Conservation (phyloP, 345 rosid genomes). For the Citrus mangshanensis region DNA sequence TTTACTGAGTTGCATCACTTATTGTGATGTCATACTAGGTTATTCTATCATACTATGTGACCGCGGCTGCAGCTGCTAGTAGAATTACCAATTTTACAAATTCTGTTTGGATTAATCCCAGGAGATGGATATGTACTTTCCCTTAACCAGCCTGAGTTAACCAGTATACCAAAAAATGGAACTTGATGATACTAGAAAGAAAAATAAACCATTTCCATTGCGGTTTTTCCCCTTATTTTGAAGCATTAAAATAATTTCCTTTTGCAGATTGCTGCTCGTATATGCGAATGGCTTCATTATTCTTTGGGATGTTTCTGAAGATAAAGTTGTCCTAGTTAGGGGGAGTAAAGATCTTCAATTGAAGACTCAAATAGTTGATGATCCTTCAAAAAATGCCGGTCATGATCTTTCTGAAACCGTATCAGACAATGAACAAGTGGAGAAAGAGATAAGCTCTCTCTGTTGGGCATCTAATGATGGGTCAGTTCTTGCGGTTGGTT, state of each 20-base stretch:
- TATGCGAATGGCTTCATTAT: conserved; percentile 66
- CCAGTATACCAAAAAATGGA: neutral
- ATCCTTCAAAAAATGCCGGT: conserved; percentile 29
- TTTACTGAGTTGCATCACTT: neutral
- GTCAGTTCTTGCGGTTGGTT: conserved; percentile 84
- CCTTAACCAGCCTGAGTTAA: neutral
- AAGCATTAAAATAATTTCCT: conserved; percentile 17
- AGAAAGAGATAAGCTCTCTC: conserved; percentile 80
- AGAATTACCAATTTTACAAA: neutral
- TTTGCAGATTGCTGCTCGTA: conserved; percentile 77
- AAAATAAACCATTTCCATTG: neutral
- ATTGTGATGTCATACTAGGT: neutral
- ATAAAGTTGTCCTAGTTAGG: conserved; percentile 46
- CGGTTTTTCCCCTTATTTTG: neutral
- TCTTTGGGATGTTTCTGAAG: conserved; percentile 87
- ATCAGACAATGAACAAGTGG: conserved; percentile 37
- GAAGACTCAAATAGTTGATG: conserved; percentile 39
- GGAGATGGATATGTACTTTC: neutral
- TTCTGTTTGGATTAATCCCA: neutral
- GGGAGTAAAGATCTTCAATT: conserved; percentile 66
- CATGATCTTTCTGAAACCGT: conserved; percentile 30
- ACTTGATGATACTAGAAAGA: neutral
- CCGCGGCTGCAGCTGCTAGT: neutral
- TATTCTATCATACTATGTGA: neutral
- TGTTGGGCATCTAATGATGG: conserved; percentile 89